Evolutionary conservation across 305 asterid species (phyloP).

Genomic region (Rubia occidens): DNA sequence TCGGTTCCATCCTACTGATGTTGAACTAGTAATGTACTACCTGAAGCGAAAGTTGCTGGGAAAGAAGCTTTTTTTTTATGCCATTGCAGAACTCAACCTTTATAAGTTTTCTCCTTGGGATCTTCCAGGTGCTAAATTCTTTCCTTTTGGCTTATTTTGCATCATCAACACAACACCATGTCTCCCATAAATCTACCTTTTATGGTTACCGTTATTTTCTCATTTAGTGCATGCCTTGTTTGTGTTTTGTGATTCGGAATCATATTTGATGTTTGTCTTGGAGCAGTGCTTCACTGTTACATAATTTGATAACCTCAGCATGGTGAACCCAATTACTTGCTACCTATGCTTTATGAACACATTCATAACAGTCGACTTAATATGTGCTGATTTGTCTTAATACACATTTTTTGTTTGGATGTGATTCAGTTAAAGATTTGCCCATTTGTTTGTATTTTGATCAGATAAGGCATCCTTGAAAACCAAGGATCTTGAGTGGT

Average conservation of each 20-base stretch:
- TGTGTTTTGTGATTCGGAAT: background rate
- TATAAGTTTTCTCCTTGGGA: conserved; percentile 27
- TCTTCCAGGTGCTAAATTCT: conserved; percentile 59
- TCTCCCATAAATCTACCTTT: background rate
- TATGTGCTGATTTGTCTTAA: background rate
- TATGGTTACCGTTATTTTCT: background rate
- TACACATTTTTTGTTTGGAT: background rate
- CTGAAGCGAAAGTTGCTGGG: conserved; percentile 71
- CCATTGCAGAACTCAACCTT: conserved; percentile 46
- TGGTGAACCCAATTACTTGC: no score
- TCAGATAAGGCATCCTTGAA: conserved; percentile 64
- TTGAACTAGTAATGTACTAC: conserved; percentile 67
- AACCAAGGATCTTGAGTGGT: conserved; percentile 80
- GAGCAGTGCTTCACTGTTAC: background rate
- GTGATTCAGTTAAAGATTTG: background rate
- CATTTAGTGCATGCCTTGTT: background rate
- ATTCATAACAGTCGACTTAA: background rate
- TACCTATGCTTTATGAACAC: no score
- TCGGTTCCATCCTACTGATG: conserved; percentile 89
- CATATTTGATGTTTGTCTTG: background rate
- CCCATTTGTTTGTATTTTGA: conserved; percentile 7
- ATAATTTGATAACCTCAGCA: background rate
- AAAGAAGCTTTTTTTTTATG: conserved; percentile 47
- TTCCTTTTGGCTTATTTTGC: background rate
- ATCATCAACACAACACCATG: background rate